phyloP scores from a whole-genome alignment of 805 yeast species.

The Lipomyces kockii region DNA sequence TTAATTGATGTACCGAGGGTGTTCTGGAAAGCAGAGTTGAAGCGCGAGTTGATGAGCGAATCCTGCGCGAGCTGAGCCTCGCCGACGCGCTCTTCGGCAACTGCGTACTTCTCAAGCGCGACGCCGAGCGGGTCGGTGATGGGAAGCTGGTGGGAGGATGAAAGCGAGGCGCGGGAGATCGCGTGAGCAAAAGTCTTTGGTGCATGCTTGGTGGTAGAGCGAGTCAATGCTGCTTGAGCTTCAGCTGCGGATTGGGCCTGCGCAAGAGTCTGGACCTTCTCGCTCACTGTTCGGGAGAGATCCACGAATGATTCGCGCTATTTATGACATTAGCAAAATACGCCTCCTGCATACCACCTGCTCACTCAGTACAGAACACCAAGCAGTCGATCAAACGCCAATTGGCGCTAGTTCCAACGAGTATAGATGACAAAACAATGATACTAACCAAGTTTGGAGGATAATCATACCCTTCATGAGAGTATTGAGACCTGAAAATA shows the following conservation, averaged over 20 bases:
- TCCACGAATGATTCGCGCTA: conserved; percentile 76
- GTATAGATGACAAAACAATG: not conserved
- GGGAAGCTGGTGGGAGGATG: conserved; percentile 51
- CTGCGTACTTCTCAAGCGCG: conserved; percentile 68
- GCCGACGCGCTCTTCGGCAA: conserved; percentile 74
- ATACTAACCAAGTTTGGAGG: conserved; percentile 61
- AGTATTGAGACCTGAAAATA: conserved; percentile 55
- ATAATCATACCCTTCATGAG: conserved; percentile 79
- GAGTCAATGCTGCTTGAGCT: conserved; percentile 72
- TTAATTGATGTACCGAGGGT: conserved; percentile 64
- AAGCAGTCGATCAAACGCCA: not conserved
- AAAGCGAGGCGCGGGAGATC: conserved; percentile 72
- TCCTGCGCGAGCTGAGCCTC: conserved; percentile 85
- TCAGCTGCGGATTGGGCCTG: conserved; percentile 79
- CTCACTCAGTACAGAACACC: not conserved
- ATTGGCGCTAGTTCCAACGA: not conserved
- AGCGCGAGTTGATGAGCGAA: conserved; percentile 66
- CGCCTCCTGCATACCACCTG: not conserved
- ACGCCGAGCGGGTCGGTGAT: conserved; percentile 59
- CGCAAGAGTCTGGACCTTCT: conserved; percentile 67
- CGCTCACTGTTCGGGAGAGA: conserved; percentile 66
- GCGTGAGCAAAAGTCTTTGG: conserved; percentile 88
- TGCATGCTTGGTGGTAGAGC: conserved; percentile 54
- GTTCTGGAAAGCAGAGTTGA: conserved; percentile 67
- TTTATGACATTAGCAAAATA: not conserved